Conservation (phyloP, 108 stramenopile species). For the Craspedostauros australis region DNA sequence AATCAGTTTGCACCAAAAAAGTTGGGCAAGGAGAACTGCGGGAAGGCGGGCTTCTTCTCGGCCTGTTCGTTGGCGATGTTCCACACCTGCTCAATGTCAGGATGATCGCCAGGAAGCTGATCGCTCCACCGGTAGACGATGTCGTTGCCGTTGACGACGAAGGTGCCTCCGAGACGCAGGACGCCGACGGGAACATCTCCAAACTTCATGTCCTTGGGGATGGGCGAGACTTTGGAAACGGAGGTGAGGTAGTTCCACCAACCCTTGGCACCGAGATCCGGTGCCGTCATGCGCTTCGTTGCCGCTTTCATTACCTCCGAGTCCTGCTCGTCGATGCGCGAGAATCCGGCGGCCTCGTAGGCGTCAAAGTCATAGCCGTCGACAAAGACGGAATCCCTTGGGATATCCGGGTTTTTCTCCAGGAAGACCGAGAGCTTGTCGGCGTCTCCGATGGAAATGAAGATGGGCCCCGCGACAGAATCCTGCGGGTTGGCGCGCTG, state of each 20-base stretch:
- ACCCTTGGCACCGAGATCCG: slow-evolving; percentile 34
- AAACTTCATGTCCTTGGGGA: slow-evolving; percentile 57
- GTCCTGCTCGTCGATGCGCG: slow-evolving; percentile 30
- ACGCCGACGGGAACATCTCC: slow-evolving; percentile 80
- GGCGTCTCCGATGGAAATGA: slow-evolving; percentile 68
- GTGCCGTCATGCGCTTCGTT: slow-evolving; percentile 50
- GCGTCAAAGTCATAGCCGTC: slow-evolving; percentile 66
- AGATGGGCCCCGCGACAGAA: slow-evolving; percentile 53
- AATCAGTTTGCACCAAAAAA: no score
- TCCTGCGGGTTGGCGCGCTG: slow-evolving; percentile 39
- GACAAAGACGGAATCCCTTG: slow-evolving; percentile 45
- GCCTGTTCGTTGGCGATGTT: slow-evolving; percentile 35
- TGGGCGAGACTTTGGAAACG: slow-evolving; percentile 56
- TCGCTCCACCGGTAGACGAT: slow-evolving; percentile 76
- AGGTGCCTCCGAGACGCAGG: slow-evolving; percentile 79
- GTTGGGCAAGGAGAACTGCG: not conserved
- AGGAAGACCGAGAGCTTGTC: slow-evolving; percentile 64
- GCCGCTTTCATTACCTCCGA: slow-evolving; percentile 49
- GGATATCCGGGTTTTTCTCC: slow-evolving; percentile 62
- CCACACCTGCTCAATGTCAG: slow-evolving; percentile 55
- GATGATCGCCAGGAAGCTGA: slow-evolving; percentile 75
- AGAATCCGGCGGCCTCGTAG: slow-evolving; percentile 69
- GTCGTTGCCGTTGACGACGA: slow-evolving; percentile 65
- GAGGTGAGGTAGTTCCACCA: slow-evolving; percentile 50
- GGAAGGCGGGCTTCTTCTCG: slow-evolving; percentile 3